A percentile compares a stretch with the other conserved stretches of the same genome.
These are phyloP conservation scores for Claviceps digitariae DNA, from an alignment of 2,329 filamentous ascomycete species.

Conservation along the genomic window DNA sequence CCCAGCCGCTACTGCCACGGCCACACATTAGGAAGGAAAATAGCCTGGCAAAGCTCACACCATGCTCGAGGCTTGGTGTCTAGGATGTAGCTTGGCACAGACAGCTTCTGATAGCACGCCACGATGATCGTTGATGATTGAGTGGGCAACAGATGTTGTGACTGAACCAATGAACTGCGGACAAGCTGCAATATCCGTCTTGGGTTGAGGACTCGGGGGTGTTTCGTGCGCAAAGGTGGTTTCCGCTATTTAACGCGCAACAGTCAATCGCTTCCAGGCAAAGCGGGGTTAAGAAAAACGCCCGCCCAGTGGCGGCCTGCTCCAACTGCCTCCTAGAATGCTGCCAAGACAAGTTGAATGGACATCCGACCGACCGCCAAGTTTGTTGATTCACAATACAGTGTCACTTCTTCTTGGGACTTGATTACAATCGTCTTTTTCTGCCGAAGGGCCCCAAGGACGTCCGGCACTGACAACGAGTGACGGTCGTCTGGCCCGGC, in stretches of 20 bases:
- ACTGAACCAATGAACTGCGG: slow-evolving; percentile 1
- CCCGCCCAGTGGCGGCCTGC: neutral
- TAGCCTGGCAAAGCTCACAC: neutral
- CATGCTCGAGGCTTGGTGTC: neutral
- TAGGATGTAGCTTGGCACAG: neutral
- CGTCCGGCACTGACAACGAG: neutral
- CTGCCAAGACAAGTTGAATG: too few relatives aligned
- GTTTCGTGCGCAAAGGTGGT: neutral
- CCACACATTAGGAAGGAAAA: neutral
- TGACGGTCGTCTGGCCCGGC: neutral
- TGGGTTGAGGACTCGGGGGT: neutral
- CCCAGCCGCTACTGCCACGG: neutral
- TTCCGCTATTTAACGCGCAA: neutral
- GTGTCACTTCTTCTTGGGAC: too few relatives aligned
- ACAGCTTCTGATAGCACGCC: neutral
- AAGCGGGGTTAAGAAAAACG: neutral
- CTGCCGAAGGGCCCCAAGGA: neutral
- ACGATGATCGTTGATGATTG: slow-evolving; percentile 1
- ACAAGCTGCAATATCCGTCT: neutral
- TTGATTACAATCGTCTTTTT: neutral
- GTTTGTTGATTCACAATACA: too few relatives aligned
- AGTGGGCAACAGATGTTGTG: neutral
- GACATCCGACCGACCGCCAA: too few relatives aligned
- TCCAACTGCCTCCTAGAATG: too few relatives aligned
- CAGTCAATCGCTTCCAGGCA: neutral